Conservation (phyloP, 352 stramenopile genomes). For the Phytophthora sojae region DNA sequence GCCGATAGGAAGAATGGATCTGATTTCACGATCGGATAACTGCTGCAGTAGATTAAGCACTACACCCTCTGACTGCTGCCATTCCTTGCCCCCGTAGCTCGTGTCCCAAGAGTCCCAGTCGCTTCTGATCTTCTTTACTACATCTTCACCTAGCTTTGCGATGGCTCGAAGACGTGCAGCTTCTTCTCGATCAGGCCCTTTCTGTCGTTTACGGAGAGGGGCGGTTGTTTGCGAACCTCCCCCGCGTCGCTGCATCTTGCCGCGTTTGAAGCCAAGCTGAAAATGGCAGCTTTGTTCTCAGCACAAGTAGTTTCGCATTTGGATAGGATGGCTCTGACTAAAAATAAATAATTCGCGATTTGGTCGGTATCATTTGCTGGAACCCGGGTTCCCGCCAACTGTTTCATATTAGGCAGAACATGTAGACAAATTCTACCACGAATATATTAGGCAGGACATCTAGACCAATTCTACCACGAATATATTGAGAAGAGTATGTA, state of each 20-base stretch:
- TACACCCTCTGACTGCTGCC: slow-evolving; percentile 7
- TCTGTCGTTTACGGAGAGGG: neutral
- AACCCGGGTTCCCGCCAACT: neutral
- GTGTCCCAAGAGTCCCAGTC: slow-evolving; percentile 12
- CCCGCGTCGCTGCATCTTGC: slow-evolving; percentile 1
- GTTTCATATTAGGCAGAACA: no score
- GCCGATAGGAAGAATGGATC: neutral
- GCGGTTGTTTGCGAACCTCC: neutral
- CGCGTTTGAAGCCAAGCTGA: neutral
- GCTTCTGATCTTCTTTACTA: neutral
- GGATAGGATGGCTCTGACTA: neutral
- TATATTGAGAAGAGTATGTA: no score
- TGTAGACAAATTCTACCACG: no score
- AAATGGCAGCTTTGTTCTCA: neutral
- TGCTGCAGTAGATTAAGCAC: neutral
- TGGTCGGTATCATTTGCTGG: neutral
- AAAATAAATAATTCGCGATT: slow-evolving; percentile 3
- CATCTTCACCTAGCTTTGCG: slow-evolving; percentile 2
- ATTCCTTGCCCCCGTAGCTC: neutral
- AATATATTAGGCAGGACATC: no score
- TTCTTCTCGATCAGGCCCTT: slow-evolving; percentile 3
- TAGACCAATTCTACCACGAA: no score
- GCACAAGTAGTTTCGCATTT: neutral
- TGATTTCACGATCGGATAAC: slow-evolving; percentile 1
- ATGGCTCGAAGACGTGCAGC: slow-evolving; percentile 3